Evolutionary conservation across 805 yeast species (phyloP).

Genomic region (Candida patagonica): DNA sequence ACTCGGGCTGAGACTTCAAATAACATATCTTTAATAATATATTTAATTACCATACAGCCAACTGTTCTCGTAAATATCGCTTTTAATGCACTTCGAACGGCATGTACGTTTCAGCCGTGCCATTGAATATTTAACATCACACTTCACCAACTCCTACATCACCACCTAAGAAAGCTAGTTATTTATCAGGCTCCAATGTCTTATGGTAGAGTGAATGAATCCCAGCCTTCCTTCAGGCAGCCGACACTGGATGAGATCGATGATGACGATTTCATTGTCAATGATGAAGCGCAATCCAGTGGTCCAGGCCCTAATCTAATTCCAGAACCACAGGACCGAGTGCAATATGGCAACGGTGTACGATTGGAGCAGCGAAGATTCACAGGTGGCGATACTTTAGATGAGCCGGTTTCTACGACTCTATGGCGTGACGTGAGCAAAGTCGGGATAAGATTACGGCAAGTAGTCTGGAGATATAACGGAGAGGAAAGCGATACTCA

Average conservation of each 20-base stretch:
- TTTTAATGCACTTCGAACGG: too few species aligned
- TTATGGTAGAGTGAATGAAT: conserved; percentile 9
- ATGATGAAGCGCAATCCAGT: conserved; percentile 13
- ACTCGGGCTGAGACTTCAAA: too few species aligned
- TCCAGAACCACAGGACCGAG: conserved; percentile 14
- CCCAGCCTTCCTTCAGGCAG: too few species aligned
- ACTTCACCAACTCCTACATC: too few species aligned
- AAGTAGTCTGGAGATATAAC: conserved; percentile 34
- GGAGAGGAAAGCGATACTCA: conserved; percentile 11
- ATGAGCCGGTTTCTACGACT: conserved; percentile 57
- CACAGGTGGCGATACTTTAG: conserved; percentile 62
- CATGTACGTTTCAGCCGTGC: too few species aligned
- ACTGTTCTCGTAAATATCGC: too few species aligned
- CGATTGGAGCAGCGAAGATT: conserved; percentile 39
- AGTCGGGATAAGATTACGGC: conserved; percentile 35
- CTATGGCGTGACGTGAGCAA: conserved; percentile 38
- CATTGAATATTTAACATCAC: too few species aligned
- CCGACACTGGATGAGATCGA: conserved; percentile 8
- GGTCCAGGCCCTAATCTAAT: conserved; percentile 2
- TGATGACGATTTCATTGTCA: conserved; percentile 17
- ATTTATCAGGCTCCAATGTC: too few species aligned
- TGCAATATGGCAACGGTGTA: conserved; percentile 21
- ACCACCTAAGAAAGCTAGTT: too few species aligned
- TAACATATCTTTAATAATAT: too few species aligned
- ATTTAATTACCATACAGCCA: too few species aligned